Base-by-base conservation (phyloP, 2,329 filamentous ascomycete genomes). In the Penicillium psychrosexuale region DNA sequence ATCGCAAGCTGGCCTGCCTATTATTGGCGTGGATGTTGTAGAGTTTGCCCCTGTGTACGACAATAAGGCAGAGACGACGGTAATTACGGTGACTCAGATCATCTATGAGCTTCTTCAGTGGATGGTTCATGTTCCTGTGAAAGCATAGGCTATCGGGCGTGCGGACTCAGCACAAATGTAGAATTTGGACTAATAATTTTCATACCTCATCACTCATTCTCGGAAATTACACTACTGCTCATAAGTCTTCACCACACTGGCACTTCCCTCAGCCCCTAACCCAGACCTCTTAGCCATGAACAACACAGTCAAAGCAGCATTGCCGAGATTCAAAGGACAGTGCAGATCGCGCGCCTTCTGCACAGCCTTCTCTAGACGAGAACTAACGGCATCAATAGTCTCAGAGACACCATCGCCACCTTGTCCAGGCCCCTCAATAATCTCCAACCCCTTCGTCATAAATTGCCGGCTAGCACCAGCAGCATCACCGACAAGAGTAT, bases 381-480 rank as follows among this genome's bases (percentile, higher is more conserved):
- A 47, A 11, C 71, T 68, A 8, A 74, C 74, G 33, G 72, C 68
- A 38, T 73, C 67, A 5, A 78, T 60, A 0, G 69, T 72, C 24
- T 71, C 66, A 48, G 71, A 72, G 3, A 70, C 72, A 5, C 27
- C 34, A 31, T 12, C 28, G n/a, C 63, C 65, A 12, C 61, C 61
- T 28, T 65, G 56, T 0, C 59, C 66, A 8, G 65, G 60, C 0
- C 66, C 69, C 42, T 70, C 63, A 22, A 73, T 70, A 66, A 75
- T 75, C 43, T 73, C 72, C 47, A 68, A 43, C 1, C 69, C 73
- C 31, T 67, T 66, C 5, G 70, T 71, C 47, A 72, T 73, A 57
- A 80, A 80, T 60, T 78, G 73, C 17, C 66, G 72, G 55, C 74
- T 78, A 50, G 72, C 74, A 2, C 78, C 78, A 0, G 78, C 78